Conservation (phyloP, 2,329 filamentous ascomycete species). For the Pestalotiopsis fici region DNA sequence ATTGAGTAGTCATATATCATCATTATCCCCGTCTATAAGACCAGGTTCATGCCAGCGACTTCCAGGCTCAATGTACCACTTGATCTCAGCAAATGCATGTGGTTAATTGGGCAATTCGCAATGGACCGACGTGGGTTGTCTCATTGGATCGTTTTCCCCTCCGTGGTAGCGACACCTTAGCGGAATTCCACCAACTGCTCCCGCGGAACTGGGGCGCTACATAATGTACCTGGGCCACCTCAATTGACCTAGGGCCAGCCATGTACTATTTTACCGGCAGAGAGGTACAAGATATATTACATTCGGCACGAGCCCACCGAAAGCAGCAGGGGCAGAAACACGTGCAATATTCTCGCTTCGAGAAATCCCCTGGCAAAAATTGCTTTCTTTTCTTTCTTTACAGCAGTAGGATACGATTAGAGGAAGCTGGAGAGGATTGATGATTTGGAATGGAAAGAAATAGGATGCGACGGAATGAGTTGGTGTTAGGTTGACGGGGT, state of each 20-base stretch:
- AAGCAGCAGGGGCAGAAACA: not conserved
- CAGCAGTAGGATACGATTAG: not conserved
- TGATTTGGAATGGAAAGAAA: not conserved
- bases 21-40: not conserved
- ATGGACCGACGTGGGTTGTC: not conserved
- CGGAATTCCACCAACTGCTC: not conserved
- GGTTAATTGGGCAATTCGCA: not conserved
- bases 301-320: not conserved
- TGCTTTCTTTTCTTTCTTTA: too few relatives aligned
- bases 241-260: too few relatives aligned
- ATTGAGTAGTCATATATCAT: constrained; percentile 1
- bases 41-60: not conserved
- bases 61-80: not conserved
- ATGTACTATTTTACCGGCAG: too few relatives aligned
- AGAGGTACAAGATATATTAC: too few relatives aligned
- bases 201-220: too few relatives aligned
- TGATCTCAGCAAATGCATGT: not conserved
- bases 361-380: not conserved
- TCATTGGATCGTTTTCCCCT: not conserved
- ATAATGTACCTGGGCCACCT: too few relatives aligned
- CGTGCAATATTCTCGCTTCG: not conserved
- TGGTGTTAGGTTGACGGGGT: not conserved
- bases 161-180: not conserved
- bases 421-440: not conserved
- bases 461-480: not conserved